phyloP scores from a whole-genome alignment of 2,329 filamentous ascomycete species.

The Dactylella cylindrospora region DNA sequence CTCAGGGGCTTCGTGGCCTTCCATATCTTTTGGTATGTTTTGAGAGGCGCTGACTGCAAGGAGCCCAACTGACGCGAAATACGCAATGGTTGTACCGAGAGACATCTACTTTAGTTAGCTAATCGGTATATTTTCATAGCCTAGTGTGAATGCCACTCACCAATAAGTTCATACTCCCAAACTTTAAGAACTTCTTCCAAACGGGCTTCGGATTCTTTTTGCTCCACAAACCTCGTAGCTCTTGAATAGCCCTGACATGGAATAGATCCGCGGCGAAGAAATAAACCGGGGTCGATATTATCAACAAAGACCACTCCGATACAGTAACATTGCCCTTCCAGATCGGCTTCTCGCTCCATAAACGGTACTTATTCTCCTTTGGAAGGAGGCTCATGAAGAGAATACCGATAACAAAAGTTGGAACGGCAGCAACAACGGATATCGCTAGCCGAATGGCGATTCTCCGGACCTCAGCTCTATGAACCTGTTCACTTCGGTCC shows the following conservation, averaged over 20 bases:
- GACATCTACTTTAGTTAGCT: constrained; percentile 61
- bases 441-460: constrained; percentile 71
- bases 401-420: constrained; percentile 83
- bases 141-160: constrained; percentile 10
- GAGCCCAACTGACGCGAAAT: constrained; percentile 77
- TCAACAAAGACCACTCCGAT: constrained; percentile 75
- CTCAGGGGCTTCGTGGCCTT: constrained; percentile 50
- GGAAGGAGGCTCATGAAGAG: constrained; percentile 84
- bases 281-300: constrained; percentile 82
- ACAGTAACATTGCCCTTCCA: constrained; percentile 70
- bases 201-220: constrained; percentile 71
- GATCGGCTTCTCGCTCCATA: constrained; percentile 70
- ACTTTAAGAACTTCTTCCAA: constrained; percentile 77
- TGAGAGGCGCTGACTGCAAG: constrained; percentile 66
- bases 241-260: constrained; percentile 75
- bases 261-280: constrained; percentile 84
- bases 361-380: constrained; percentile 60
- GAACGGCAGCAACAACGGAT: constrained; percentile 70
- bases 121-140: background rate
- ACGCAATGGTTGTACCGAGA: constrained; percentile 82
- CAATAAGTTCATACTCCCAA: constrained; percentile 94
- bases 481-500: constrained; percentile 73
- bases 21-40: constrained; percentile 44
- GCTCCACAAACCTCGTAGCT: constrained; percentile 75
- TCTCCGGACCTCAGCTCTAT: constrained; percentile 67